Percentiles rank a stretch among this genome's conserved stretches.
Evolutionary conservation across 2,329 filamentous ascomycete genomes (phyloP).

Genomic region (Sarocladium oryzae): DNA sequence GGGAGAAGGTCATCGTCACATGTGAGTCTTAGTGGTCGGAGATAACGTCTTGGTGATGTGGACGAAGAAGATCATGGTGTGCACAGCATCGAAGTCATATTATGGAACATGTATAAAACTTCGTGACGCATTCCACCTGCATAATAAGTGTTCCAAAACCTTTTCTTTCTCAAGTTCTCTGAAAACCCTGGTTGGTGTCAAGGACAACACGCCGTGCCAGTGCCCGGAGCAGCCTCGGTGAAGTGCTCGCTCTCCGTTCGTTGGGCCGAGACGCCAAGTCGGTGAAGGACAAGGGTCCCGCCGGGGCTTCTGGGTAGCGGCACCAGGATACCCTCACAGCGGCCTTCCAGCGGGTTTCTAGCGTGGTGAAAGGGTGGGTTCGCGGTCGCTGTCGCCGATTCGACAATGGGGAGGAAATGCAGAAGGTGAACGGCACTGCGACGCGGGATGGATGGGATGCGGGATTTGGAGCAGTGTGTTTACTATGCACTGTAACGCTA

Average conservation of each 20-base stretch:
- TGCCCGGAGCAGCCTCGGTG: constrained; percentile 9
- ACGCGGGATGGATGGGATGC: background rate
- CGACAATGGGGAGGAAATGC: background rate
- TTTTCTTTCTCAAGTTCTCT: too few relatives aligned
- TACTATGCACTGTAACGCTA: background rate
- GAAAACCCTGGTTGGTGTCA: too few relatives aligned
- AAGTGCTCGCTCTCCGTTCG: constrained; percentile 15
- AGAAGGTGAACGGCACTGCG: constrained; percentile 3
- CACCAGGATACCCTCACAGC: background rate
- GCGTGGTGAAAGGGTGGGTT: background rate
- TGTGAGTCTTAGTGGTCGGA: background rate
- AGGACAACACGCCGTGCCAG: too few relatives aligned
- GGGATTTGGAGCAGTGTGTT: constrained; percentile 3
- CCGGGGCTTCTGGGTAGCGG: too few relatives aligned
- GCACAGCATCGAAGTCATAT: too few relatives aligned
- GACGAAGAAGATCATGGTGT: too few relatives aligned
- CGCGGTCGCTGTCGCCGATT: background rate
- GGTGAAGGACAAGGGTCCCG: constrained; percentile 2
- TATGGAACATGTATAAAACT: too few relatives aligned
- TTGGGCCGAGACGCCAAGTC: constrained; percentile 12
- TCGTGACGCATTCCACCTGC: too few relatives aligned
- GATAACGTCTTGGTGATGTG: background rate
- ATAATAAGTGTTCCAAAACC: too few relatives aligned
- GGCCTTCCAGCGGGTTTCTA: constrained; percentile 6
- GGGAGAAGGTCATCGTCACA: background rate